Conservation (phyloP, 1,284 basidiomycete species). For the Leccinum pachyderme region DNA sequence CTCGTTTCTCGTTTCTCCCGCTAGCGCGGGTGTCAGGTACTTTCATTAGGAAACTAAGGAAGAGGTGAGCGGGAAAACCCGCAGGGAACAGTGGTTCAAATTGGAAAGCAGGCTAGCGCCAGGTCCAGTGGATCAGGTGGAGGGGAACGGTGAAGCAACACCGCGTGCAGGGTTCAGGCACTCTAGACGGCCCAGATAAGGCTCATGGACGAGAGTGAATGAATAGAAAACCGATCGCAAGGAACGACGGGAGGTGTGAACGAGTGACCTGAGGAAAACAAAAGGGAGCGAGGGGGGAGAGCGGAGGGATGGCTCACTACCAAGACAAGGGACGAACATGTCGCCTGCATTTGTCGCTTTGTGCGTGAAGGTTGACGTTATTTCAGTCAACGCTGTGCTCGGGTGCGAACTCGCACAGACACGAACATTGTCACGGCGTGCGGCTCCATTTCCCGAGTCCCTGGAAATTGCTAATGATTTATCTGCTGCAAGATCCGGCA, state of each 20-base stretch:
- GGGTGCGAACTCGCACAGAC: not conserved
- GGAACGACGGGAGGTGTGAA: slow-evolving; percentile 2
- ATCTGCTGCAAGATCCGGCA: not conserved
- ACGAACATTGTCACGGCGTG: not conserved
- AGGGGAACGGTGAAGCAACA: slow-evolving; percentile 9
- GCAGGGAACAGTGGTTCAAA: not conserved
- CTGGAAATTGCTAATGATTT: not conserved
- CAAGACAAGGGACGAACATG: slow-evolving; percentile 7
- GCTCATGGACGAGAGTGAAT: slow-evolving; percentile 16
- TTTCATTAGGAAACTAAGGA: slow-evolving; percentile 11
- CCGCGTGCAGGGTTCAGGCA: slow-evolving; percentile 24
- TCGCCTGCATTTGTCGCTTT: slow-evolving; percentile 5
- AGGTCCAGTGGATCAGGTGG: not conserved
- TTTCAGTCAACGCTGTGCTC: slow-evolving; percentile 6
- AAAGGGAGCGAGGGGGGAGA: slow-evolving; percentile 3
- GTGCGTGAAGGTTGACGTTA: slow-evolving; percentile 18
- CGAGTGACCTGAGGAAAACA: not conserved
- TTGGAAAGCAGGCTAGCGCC: not conserved
- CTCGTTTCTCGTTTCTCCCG: slow-evolving; percentile 18
- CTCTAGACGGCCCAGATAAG: not conserved
- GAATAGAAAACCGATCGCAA: not conserved
- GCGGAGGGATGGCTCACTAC: slow-evolving; percentile 7
- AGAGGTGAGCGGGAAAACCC: not conserved
- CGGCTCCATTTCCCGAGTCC: not conserved
- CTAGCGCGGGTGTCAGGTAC: slow-evolving; percentile 5